Evolutionary conservation across 2,329 filamentous ascomycete species (phyloP), one percentile per base, ranked within the genome.

Genomic region (Epichloe brachyelytri): DNA sequence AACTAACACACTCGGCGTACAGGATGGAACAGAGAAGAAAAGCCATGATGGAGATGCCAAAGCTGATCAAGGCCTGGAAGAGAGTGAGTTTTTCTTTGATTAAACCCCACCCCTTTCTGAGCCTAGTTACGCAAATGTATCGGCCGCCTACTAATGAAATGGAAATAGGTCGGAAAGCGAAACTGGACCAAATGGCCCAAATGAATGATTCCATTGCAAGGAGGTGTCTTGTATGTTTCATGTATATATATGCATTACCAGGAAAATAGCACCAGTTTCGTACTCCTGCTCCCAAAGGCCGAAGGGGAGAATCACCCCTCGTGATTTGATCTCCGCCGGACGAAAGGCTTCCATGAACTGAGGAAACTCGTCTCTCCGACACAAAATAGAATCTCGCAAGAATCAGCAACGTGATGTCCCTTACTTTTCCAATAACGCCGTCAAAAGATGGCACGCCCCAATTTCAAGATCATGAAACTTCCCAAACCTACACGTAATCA

Each of bases 21-120:
- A 86, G 84, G 69, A 79, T 97, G 78, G 88, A 95, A 67, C 82
- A 86, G 72, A 83, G 89, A 71, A 86, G 85, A 77, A 79, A 87
- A 68, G 93, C 93, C 53, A 96, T 97, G 88, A 69, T 94, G 73
- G 83, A 84, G 54, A 98, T 98, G 93, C 89, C 91, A 56, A 81
- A 85, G 63, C 79, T 97, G 73, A 87, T 98, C 66, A 80, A 85
- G 68, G 77, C 86, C 68, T 98, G 91, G 93, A 95, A 95, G 72
- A 83, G 86, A 80, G 87, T 93, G 73, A 66, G 81, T 70, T n/a
- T 38, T 20, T 40, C 8, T 37, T 15, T 30, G 6, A 19, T 41
- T 34, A 17, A 30, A 0, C 3, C 10, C 26, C 39, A 7, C 3
- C 1, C 22, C 22, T 1, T 22, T 11, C 8, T 43, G 26, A 30